Evolutionary conservation across 306 rosid species (phyloP), one percentile per base, ranked within the genome.

Genomic region (Vachellia pachyceras): DNA sequence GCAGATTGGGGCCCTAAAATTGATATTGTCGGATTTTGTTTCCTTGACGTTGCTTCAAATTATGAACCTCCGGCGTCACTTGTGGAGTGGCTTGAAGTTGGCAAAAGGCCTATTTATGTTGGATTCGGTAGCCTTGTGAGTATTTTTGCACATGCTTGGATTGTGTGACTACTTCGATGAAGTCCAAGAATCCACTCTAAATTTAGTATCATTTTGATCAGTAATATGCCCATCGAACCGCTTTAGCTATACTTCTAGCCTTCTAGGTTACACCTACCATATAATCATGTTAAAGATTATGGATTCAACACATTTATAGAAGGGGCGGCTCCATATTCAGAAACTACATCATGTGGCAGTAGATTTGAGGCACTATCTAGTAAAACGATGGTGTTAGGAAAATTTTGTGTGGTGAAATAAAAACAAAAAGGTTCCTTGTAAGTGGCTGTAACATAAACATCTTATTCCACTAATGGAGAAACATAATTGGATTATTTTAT

Each of bases 101-200:
- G 97, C 68, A 77, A 83, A 50, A 79, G 23, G 70, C 98, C 98
- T 75, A 90, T 95, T 55, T 95, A 95, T 76, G 80, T 92, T 82
- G 98, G 98, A 86, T 95, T 95, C 80, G 98, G 98, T 40, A 95
- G 98, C 91, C 97, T 95, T 75, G 98, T 95, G 89, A 92, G 98
- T 85, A 71, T 84, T 86, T 67, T 7, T 58, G 73, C 50, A 42
- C 76, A 40, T 81, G 49, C 64, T 83, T 83, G 6, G 13, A 49
- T 46, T 82, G 72, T 79, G 68, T 81, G 25, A 65, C 71, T 75
- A 75, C 35, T 35, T 25, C 39, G 76, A 77, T 67, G 55, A 82
- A 64, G 66, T 73, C 44, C 57, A 25, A 22, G 71, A 66, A 55
- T 86, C 9, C 69, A 67, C 75, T 69, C 57, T 41, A 72, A 46